phyloP scores from a whole-genome alignment of 2,329 filamentous ascomycete genomes.

The Aspergillus phoenicis region DNA sequence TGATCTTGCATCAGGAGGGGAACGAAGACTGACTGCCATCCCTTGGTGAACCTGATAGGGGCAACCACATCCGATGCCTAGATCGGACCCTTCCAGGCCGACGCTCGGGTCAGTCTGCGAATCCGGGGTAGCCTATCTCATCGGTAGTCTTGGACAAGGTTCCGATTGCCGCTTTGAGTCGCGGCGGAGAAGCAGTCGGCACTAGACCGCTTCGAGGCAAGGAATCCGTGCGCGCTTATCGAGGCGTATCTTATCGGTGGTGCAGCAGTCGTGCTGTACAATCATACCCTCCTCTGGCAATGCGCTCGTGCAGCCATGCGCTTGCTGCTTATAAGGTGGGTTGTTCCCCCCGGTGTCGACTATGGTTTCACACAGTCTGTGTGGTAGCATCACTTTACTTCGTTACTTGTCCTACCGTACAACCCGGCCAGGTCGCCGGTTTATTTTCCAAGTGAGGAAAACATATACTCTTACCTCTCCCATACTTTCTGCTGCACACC shows the following conservation, averaged over 20 bases:
- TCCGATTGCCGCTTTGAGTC: neutral
- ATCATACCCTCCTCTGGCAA: neutral
- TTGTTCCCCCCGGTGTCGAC: neutral
- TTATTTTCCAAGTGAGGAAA: neutral
- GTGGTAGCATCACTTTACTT: neutral
- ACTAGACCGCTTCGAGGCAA: neutral
- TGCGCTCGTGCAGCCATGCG: neutral
- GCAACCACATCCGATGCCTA: neutral
- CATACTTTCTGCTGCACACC: neutral
- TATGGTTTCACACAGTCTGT: neutral
- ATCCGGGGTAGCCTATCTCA: neutral
- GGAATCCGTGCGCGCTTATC: slow-evolving; percentile 3
- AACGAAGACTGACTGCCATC: neutral
- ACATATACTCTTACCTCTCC: neutral
- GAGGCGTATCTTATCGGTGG: neutral
- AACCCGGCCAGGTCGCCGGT: neutral
- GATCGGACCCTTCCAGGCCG: neutral
- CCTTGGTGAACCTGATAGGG: neutral
- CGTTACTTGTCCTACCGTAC: neutral
- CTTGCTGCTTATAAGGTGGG: neutral
- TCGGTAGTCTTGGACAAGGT: neutral
- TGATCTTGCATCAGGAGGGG: neutral
- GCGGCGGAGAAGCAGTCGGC: neutral
- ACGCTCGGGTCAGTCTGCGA: neutral
- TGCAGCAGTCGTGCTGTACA: neutral